Evolutionary conservation across 139 green algal species (phyloP).

Genomic region (Dunaliella primolecta): DNA sequence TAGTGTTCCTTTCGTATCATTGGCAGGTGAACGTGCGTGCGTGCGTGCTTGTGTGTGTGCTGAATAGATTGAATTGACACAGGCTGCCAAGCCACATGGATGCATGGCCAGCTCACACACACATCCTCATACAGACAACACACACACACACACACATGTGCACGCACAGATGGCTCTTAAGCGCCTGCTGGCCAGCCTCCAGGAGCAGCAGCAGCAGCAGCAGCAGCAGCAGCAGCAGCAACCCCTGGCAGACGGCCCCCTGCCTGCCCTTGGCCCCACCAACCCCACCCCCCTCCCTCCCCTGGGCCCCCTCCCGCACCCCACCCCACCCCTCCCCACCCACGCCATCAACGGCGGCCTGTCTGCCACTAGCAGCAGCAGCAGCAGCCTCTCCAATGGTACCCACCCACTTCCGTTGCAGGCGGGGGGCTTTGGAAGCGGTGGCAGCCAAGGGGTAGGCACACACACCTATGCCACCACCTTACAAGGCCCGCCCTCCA

Average conservation of each 20-base stretch:
- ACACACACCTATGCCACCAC: too few relatives aligned
- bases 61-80: too few relatives aligned
- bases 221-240: too few relatives aligned
- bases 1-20: too few relatives aligned
- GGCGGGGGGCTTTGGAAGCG: too few relatives aligned
- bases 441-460: too few relatives aligned
- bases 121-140: too few relatives aligned
- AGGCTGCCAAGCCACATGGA: too few relatives aligned
- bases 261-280: background rate
- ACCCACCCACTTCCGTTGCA: too few relatives aligned
- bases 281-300: background rate
- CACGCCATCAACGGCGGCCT: too few relatives aligned
- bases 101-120: too few relatives aligned
- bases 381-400: background rate
- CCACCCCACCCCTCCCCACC: background rate
- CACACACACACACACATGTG: background rate
- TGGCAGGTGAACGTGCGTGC: background rate
- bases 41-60: background rate
- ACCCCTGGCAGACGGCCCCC: background rate
- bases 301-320: background rate
- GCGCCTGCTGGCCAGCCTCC: background rate
- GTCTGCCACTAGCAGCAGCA: background rate
- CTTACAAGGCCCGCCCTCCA: background rate
- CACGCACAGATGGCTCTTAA: slow-evolving; percentile 6
- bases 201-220: background rate